These are phyloP conservation scores for Scheffersomyces parashehatae DNA, from an alignment of 1,139 yeast genomes.

Conservation along the genomic window DNA sequence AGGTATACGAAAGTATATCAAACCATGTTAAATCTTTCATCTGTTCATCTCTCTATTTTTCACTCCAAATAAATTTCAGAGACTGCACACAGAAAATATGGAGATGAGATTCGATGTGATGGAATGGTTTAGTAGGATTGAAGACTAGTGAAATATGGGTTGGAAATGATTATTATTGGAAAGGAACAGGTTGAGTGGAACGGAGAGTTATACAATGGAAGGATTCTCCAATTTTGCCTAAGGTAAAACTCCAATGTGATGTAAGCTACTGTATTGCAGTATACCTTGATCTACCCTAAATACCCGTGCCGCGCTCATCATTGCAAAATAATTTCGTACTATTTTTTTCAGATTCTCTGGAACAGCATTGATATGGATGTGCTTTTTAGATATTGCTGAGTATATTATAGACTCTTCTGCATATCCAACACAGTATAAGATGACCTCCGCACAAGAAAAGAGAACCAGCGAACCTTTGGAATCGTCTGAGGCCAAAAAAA, in stretches of 20 bases:
- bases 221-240: too few relatives aligned
- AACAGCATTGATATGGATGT: too few relatives aligned
- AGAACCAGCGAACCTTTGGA: conserved; percentile 21
- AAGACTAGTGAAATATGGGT: neutral
- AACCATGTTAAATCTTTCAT: too few relatives aligned
- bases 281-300: too few relatives aligned
- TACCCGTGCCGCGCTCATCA: too few relatives aligned
- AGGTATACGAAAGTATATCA: too few relatives aligned
- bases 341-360: too few relatives aligned
- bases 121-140: neutral
- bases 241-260: too few relatives aligned
- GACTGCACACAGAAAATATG: neutral
- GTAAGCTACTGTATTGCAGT: too few relatives aligned
- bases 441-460: conserved; percentile 12
- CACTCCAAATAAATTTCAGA: neutral
- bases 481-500: conserved; percentile 23
- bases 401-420: too few relatives aligned
- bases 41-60: neutral
- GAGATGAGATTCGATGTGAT: conserved; percentile 2
- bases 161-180: neutral
- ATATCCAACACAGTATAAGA: neutral
- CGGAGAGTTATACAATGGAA: neutral
- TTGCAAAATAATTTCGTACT: too few relatives aligned
- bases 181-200: neutral
- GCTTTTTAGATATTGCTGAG: too few relatives aligned